Evolutionary conservation across 306 rosid genomes (phyloP).

Genomic region (Rosa lucieae): DNA sequence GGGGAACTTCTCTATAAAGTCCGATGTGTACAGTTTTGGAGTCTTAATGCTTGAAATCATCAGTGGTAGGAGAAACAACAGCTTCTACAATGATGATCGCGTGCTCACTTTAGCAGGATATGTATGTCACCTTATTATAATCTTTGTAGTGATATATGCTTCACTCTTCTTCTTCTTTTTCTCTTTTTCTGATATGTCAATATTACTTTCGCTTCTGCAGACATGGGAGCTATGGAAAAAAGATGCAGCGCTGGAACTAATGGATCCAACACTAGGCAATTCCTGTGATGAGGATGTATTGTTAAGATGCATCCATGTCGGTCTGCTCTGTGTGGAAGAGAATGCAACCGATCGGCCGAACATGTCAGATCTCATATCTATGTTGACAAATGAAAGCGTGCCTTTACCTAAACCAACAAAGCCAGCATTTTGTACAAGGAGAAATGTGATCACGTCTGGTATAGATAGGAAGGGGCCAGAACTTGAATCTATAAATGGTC

Average conservation of each 20-base stretch:
- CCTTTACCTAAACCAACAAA: neutral
- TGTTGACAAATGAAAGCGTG: constrained; percentile 7
- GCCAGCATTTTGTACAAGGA: constrained; percentile 15
- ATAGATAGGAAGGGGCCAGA: neutral
- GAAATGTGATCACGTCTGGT: neutral
- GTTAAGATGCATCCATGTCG: constrained; percentile 14
- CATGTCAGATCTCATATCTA: constrained; percentile 22
- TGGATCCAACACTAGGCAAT: neutral
- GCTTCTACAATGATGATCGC: constrained; percentile 4
- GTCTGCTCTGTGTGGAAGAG: constrained; percentile 24
- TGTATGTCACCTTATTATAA: constrained; percentile 10
- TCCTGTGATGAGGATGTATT: neutral
- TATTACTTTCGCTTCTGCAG: neutral
- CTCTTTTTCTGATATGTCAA: neutral
- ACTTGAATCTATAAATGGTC: constrained; percentile 14
- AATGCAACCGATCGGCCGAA: constrained; percentile 9
- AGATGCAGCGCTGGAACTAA: neutral
- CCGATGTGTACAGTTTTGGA: constrained; percentile 2
- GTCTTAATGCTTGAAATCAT: constrained; percentile 10
- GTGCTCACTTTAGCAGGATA: constrained; percentile 12
- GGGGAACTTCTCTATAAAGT: neutral
- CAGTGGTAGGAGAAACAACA: constrained; percentile 10
- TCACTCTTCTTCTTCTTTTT: neutral
- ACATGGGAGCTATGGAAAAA: neutral
- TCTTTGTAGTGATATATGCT: neutral